Evolutionary conservation across 805 yeast species (phyloP).

Genomic region (Candida germanica): DNA sequence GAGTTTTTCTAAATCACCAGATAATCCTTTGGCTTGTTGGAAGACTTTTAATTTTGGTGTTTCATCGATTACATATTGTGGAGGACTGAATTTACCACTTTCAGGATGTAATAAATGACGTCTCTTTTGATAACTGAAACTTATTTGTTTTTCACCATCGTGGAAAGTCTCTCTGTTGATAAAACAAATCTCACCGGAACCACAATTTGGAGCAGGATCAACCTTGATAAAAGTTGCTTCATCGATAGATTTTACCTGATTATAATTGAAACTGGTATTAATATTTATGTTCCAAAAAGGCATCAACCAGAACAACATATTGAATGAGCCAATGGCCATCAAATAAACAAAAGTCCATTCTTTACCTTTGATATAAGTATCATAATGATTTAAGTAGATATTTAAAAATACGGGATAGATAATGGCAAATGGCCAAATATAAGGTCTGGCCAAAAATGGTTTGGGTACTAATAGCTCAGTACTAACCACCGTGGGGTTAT

Average conservation of each 20-base stretch:
- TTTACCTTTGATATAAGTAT: conserved; percentile 75
- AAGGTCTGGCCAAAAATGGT: conserved; percentile 60
- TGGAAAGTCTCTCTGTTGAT: conserved; percentile 54
- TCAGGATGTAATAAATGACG: conserved; percentile 69
- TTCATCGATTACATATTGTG: conserved; percentile 68
- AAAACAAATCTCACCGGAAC: conserved; percentile 74
- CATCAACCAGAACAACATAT: conserved; percentile 75
- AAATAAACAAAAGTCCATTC: conserved; percentile 96
- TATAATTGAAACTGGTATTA: conserved; percentile 67
- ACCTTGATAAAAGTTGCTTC: conserved; percentile 74
- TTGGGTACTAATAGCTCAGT: conserved; percentile 76
- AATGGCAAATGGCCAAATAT: conserved; percentile 76
- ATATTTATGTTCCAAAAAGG: conserved; percentile 91
- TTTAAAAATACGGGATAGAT: conserved; percentile 73
- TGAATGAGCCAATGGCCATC: conserved; percentile 68
- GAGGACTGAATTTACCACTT: conserved; percentile 66
- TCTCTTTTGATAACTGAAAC: conserved; percentile 88
- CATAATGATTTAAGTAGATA: conserved; percentile 67
- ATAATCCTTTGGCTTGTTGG: conserved; percentile 54
- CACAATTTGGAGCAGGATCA: conserved; percentile 80
- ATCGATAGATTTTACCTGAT: conserved; percentile 45
- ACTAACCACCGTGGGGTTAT: conserved; percentile 65
- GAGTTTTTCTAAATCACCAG: conserved; percentile 48
- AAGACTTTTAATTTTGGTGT: conserved; percentile 54
- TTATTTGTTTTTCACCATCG: conserved; percentile 59